Evolutionary conservation across 2,329 filamentous ascomycete genomes (phyloP).

Genomic region (Stylonectria norvegica): DNA sequence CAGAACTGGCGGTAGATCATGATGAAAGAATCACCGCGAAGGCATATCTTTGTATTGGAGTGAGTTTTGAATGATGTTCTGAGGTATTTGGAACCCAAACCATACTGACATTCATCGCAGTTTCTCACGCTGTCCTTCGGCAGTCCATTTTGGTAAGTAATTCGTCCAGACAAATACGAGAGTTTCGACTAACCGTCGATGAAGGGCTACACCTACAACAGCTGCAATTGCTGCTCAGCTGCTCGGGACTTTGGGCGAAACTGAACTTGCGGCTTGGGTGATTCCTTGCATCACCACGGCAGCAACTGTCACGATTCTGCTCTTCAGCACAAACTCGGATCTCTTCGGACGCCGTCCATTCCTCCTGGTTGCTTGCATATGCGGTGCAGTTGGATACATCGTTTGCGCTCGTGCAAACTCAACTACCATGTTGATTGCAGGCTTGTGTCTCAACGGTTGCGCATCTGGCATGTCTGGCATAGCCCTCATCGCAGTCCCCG

Average conservation of each 20-base stretch:
- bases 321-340: background rate
- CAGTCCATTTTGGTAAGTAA: background rate
- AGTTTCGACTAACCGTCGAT: background rate
- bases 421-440: background rate
- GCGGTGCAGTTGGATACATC: background rate
- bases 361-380: background rate
- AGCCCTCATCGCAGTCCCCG: background rate
- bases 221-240: background rate
- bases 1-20: background rate
- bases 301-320: background rate
- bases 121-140: background rate
- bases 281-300: background rate
- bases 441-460: background rate
- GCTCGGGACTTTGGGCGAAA: background rate
- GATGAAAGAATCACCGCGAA: background rate
- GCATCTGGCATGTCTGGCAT: background rate
- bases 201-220: background rate
- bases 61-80: background rate
- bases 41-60: background rate
- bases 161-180: background rate
- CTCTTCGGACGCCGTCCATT: background rate
- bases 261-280: background rate
- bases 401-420: background rate
- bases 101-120: background rate
- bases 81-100: background rate